These are phyloP conservation scores for Fraxinus paxiana DNA, from an alignment of 305 asterid species.

Conservation along the genomic window DNA sequence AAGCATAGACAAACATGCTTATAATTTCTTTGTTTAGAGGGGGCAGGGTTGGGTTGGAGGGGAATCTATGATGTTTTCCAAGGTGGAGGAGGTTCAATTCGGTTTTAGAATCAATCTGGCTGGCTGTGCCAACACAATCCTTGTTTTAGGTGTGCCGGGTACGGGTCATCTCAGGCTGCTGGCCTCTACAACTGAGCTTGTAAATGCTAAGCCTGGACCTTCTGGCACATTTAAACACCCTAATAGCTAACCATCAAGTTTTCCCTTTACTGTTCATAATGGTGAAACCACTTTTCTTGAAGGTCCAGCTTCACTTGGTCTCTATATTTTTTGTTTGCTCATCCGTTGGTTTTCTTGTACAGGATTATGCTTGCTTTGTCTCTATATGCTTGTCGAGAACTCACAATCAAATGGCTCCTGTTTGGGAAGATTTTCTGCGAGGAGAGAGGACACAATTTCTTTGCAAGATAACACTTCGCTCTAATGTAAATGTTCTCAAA, in stretches of 20 bases:
- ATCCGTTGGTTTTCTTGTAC: conserved; percentile 20
- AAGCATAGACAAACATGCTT: not conserved
- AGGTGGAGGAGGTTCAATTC: not conserved
- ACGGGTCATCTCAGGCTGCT: not conserved
- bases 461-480: conserved; percentile 35
- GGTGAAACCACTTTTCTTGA: not conserved
- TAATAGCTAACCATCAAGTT: not conserved
- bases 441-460: conserved; percentile 42
- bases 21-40: not conserved
- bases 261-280: not conserved
- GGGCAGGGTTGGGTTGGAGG: not conserved
- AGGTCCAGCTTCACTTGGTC: not conserved
- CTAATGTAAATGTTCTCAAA: conserved; percentile 15
- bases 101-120: not conserved
- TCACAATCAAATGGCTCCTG: conserved; percentile 36
- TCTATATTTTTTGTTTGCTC: not conserved
- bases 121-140: not conserved
- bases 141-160: not conserved
- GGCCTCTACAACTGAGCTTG: not conserved
- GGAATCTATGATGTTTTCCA: not conserved
- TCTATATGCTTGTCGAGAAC: conserved; percentile 53
- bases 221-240: not conserved
- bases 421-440: conserved; percentile 39
- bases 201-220: not conserved
- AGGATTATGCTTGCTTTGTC: conserved; percentile 82